Evolutionary conservation across 1,139 yeast species (phyloP).

Genomic region (Yamadazyma diospyri): DNA sequence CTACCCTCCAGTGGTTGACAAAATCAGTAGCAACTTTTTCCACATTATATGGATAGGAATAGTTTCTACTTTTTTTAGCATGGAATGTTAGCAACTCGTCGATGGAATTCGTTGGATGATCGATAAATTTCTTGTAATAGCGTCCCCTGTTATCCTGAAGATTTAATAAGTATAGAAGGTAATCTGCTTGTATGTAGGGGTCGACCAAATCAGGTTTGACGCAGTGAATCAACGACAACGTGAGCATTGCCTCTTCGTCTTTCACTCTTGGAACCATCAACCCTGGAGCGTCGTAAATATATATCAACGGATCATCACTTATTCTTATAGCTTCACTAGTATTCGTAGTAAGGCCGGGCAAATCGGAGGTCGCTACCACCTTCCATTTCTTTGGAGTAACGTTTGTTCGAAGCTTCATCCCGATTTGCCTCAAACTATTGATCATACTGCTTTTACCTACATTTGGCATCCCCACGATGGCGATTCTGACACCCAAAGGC

Average conservation of each 20-base stretch:
- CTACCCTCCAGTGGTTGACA: slow-evolving; percentile 66
- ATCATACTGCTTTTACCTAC: slow-evolving; percentile 95
- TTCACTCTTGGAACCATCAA: slow-evolving; percentile 77
- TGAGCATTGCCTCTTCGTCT: slow-evolving; percentile 67
- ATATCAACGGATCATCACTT: slow-evolving; percentile 58
- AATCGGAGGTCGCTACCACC: slow-evolving; percentile 83
- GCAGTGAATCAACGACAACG: slow-evolving; percentile 72
- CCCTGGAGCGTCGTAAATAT: slow-evolving; percentile 90
- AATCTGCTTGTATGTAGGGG: slow-evolving; percentile 86
- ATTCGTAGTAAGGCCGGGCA: slow-evolving; percentile 85
- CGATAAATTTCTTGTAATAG: slow-evolving; percentile 44
- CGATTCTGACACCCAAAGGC: slow-evolving; percentile 73
- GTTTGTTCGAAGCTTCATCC: slow-evolving; percentile 20
- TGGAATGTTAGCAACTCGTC: slow-evolving; percentile 55
- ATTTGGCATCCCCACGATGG: slow-evolving; percentile 94
- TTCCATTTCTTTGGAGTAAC: slow-evolving; percentile 37
- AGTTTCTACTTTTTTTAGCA: slow-evolving; percentile 39
- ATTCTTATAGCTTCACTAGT: slow-evolving; percentile 77
- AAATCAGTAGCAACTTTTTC: slow-evolving; percentile 65
- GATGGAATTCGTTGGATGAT: slow-evolving; percentile 73
- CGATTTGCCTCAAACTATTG: slow-evolving; percentile 65
- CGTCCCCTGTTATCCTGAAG: slow-evolving; percentile 49
- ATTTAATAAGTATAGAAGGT: slow-evolving; percentile 70
- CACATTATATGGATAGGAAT: slow-evolving; percentile 46
- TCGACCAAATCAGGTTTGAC: slow-evolving; percentile 71